Evolutionary conservation across 768 basidiomycete genomes (phyloP).

Genomic region (Imleria badia): DNA sequence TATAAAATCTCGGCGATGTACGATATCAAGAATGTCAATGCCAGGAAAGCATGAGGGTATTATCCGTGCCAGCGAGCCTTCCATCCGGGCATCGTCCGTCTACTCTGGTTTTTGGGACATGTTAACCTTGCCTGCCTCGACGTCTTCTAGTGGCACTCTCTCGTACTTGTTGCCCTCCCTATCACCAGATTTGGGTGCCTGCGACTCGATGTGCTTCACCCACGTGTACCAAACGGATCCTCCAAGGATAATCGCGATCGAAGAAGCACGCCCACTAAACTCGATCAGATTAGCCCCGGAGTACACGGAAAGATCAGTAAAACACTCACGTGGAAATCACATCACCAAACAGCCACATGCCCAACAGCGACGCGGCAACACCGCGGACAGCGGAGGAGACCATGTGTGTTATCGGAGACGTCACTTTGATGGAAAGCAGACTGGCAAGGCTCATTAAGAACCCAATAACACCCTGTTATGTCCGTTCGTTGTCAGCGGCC

Average conservation of each 20-base stretch:
- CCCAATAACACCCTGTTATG: slow-evolving; percentile 70
- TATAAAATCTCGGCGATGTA: slow-evolving; percentile 11
- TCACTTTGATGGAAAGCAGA: slow-evolving; percentile 93
- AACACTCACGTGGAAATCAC: slow-evolving; percentile 69
- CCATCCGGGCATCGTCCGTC: neutral
- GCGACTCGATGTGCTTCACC: slow-evolving; percentile 76
- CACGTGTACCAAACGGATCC: slow-evolving; percentile 89
- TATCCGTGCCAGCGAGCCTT: slow-evolving; percentile 11
- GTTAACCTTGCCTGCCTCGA: slow-evolving; percentile 49
- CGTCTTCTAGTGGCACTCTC: slow-evolving; percentile 60
- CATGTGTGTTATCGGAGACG: slow-evolving; percentile 98
- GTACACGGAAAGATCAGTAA: neutral
- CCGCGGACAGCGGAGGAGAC: slow-evolving; percentile 93
- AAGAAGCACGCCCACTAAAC: slow-evolving; percentile 72
- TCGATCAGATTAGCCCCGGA: slow-evolving; percentile 1
- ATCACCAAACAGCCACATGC: slow-evolving; percentile 78
- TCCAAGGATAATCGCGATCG: slow-evolving; percentile 75
- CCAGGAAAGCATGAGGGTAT: slow-evolving; percentile 6
- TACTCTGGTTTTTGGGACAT: slow-evolving; percentile 31
- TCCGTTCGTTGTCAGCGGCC: neutral
- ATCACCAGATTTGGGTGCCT: slow-evolving; percentile 34
- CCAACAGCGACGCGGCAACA: slow-evolving; percentile 85
- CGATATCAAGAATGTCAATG: slow-evolving; percentile 5
- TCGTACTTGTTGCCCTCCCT: slow-evolving; percentile 46
- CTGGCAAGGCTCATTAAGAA: slow-evolving; percentile 96